Conservation (phyloP, 2,329 filamentous ascomycete genomes). For the Chaetoscypha palmicola region DNA sequence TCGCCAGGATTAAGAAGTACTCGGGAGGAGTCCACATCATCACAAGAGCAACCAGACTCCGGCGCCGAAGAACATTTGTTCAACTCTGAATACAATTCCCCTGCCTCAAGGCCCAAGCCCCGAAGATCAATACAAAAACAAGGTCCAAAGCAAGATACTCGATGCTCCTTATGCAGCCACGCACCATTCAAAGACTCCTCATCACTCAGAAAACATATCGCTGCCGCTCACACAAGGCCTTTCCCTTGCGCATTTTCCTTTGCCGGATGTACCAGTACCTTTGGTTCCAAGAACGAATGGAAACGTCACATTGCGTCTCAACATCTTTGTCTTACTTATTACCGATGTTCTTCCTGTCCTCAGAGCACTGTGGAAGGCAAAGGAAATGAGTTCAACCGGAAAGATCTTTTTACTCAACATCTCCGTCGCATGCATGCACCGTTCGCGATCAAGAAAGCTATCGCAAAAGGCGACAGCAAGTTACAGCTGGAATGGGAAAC, state of each 20-base stretch:
- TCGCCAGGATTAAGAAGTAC: slow-evolving; percentile 29
- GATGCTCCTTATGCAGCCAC: slow-evolving; percentile 55
- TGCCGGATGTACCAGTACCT: slow-evolving; percentile 76
- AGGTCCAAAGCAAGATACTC: slow-evolving; percentile 51
- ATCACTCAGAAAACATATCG: slow-evolving; percentile 59
- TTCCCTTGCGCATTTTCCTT: slow-evolving; percentile 83
- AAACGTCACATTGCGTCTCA: slow-evolving; percentile 90
- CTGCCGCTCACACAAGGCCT: slow-evolving; percentile 60
- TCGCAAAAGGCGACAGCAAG: slow-evolving; percentile 51
- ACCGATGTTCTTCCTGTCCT: slow-evolving; percentile 56
- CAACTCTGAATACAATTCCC: slow-evolving; percentile 30
- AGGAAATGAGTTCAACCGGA: slow-evolving; percentile 77
- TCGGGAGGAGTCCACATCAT: slow-evolving; percentile 38
- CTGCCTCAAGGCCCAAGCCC: slow-evolving; percentile 28
- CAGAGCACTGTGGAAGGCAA: slow-evolving; percentile 47
- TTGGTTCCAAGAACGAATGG: slow-evolving; percentile 96
- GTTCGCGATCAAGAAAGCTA: slow-evolving; percentile 52
- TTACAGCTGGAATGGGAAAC: slow-evolving; percentile 56
- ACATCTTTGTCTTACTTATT: slow-evolving; percentile 66
- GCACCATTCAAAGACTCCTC: slow-evolving; percentile 61
- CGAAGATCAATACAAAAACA: slow-evolving; percentile 31
- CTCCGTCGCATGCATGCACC: slow-evolving; percentile 87
- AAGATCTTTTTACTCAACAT: slow-evolving; percentile 93
- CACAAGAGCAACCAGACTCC: slow-evolving; percentile 35
- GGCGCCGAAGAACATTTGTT: slow-evolving; percentile 35